Evolutionary conservation across 192 early-diverging fungal species (phyloP).

Genomic region (Entomortierella parvispora): DNA sequence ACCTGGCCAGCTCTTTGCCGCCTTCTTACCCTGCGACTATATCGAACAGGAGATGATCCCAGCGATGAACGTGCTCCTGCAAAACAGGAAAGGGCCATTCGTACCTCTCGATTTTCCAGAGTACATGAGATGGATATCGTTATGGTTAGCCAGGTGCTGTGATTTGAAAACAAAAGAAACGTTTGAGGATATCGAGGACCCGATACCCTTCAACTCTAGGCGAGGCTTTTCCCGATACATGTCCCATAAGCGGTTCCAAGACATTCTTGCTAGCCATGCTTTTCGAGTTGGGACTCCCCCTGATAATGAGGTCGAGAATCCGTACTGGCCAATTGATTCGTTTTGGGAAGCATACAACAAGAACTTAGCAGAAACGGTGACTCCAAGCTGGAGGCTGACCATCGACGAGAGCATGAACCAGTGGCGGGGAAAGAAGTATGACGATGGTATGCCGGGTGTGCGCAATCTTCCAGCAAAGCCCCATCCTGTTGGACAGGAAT

Average conservation of each 20-base stretch:
- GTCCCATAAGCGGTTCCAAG: background rate
- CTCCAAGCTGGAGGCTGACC: background rate
- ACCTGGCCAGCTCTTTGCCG: constrained; percentile 5
- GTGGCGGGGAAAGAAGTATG: constrained; percentile 3
- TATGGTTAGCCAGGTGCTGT: constrained; percentile 2
- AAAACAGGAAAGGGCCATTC: background rate
- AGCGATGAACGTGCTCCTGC: constrained; percentile 3
- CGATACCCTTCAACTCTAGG: background rate
- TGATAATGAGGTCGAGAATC: background rate
- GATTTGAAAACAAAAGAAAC: background rate
- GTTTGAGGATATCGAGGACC: no score
- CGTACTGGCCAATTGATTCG: background rate
- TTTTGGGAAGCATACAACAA: constrained; percentile 5
- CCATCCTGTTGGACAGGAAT: constrained; percentile 7
- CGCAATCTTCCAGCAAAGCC: background rate
- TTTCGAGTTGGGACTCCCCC: background rate
- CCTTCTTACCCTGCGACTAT: background rate
- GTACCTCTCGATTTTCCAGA: background rate
- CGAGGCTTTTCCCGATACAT: background rate
- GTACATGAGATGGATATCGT: constrained; percentile 1
- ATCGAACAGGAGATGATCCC: background rate
- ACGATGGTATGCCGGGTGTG: background rate
- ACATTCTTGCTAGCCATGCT: background rate
- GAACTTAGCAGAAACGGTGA: background rate
- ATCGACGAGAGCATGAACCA: constrained; percentile 8